These are phyloP conservation scores for Cryptomeria japonica DNA, from an alignment of 75 land plant species.

Conservation along the genomic window DNA sequence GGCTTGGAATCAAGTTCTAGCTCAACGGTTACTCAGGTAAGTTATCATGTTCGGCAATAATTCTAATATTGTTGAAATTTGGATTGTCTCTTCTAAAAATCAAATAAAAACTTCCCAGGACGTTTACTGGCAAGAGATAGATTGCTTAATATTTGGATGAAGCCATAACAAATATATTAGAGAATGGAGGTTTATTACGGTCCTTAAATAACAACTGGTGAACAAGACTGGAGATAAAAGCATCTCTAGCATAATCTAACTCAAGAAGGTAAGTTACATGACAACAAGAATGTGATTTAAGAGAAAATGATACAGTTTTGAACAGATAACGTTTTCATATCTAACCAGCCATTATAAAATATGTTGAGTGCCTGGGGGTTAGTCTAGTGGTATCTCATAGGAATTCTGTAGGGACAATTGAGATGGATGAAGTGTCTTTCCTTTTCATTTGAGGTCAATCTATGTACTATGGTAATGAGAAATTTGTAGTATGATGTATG, in stretches of 20 bases:
- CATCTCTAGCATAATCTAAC: neutral
- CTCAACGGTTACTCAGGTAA: neutral
- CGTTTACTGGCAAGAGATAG: neutral
- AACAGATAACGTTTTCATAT: neutral
- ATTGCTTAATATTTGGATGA: neutral
- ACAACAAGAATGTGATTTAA: neutral
- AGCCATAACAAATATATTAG: neutral
- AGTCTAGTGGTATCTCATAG: neutral
- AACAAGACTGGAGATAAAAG: neutral
- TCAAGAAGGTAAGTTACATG: neutral
- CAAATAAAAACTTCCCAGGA: neutral
- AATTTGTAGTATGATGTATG: neutral
- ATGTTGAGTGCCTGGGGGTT: neutral
- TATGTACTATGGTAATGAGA: neutral
- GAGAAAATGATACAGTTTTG: neutral
- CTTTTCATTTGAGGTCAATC: no score
- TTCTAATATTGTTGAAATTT: neutral
- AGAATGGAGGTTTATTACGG: neutral
- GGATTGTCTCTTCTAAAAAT: neutral
- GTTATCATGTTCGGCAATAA: neutral
- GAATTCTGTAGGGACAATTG: no score
- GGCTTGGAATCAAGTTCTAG: neutral
- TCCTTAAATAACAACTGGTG: neutral
- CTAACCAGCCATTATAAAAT: neutral
- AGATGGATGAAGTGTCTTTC: no score